A percentile compares a stretch with the other conserved stretches of the same genome.
phyloP scores from a whole-genome alignment of 805 yeast genomes.

The Zygotorulaspora chibaensis region DNA sequence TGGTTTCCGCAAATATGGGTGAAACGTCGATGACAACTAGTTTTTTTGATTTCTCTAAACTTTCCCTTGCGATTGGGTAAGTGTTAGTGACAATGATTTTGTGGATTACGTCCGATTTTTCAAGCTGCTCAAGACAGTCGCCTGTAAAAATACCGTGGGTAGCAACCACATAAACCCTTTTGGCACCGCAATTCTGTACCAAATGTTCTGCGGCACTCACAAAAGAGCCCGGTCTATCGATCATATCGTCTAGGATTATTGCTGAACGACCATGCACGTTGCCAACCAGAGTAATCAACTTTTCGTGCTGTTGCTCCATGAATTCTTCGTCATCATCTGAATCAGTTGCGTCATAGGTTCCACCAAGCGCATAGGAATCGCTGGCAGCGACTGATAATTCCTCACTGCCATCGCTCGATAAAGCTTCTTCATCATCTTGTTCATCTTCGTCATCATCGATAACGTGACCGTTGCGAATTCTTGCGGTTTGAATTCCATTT shows the following conservation, averaged over 20 bases:
- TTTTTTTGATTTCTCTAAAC: slow-evolving; percentile 56
- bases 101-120: slow-evolving; percentile 77
- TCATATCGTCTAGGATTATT: slow-evolving; percentile 92
- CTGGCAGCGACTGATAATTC: slow-evolving; percentile 18
- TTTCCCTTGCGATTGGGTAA: slow-evolving; percentile 74
- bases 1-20: slow-evolving; percentile 95
- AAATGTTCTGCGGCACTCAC: slow-evolving; percentile 98
- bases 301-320: slow-evolving; percentile 48
- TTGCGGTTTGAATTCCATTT: slow-evolving; percentile 86
- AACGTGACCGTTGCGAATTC: slow-evolving; percentile 95
- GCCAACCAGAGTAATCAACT: slow-evolving; percentile 92
- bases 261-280: slow-evolving; percentile 91
- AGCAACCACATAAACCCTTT: slow-evolving; percentile 81
- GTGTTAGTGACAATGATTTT: slow-evolving; percentile 94
- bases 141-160: slow-evolving; percentile 95
- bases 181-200: slow-evolving; percentile 93
- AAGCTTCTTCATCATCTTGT: slow-evolving; percentile 29
- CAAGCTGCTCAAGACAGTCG: slow-evolving; percentile 74
- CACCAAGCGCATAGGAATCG: slow-evolving; percentile 64
- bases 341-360: slow-evolving; percentile 72
- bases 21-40: slow-evolving; percentile 87
- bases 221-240: slow-evolving; percentile 90
- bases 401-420: slow-evolving; percentile 32
- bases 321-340: slow-evolving; percentile 74
- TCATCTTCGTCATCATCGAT: slow-evolving; percentile 71